Evolutionary conservation across 805 yeast genomes (phyloP).

Genomic region (Wickerhamomyces canadensis): DNA sequence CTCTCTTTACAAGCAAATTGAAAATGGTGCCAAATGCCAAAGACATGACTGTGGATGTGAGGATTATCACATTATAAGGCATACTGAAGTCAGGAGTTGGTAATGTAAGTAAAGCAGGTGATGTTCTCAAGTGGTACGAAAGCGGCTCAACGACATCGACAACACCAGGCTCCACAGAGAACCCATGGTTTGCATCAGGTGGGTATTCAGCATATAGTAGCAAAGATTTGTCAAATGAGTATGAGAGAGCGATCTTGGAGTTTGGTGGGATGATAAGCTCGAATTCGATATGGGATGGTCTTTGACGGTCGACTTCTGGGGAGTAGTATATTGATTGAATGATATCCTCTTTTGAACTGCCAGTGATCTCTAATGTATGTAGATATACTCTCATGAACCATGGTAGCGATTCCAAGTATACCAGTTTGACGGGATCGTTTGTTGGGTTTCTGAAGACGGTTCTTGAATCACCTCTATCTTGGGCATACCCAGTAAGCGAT

Average conservation of each 20-base stretch:
- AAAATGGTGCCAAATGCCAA: conserved; percentile 83
- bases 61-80: conserved; percentile 96
- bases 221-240: conserved; percentile 83
- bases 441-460: conserved; percentile 70
- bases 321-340: conserved; percentile 53
- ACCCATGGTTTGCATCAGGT: conserved; percentile 99
- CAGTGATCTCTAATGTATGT: conserved; percentile 47
- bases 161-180: conserved; percentile 89
- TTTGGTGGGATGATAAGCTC: conserved; percentile 57
- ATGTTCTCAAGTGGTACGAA: conserved; percentile 60
- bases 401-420: conserved; percentile 79
- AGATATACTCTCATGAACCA: conserved; percentile 88
- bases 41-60: conserved; percentile 92
- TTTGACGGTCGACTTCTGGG: conserved; percentile 74
- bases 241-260: conserved; percentile 55
- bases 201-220: conserved; percentile 88
- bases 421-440: conserved; percentile 39
- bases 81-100: conserved; percentile 98
- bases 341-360: conserved; percentile 28
- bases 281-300: conserved; percentile 82
- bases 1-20: conserved; percentile 68
- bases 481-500: conserved; percentile 87
- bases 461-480: conserved; percentile 86
- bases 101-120: conserved; percentile 77
- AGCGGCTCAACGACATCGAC: conserved; percentile 46